Evolutionary conservation across 2,329 filamentous ascomycete species (phyloP), one percentile per base, ranked within the genome.

Genomic region (Pestalotiopsis sp.): DNA sequence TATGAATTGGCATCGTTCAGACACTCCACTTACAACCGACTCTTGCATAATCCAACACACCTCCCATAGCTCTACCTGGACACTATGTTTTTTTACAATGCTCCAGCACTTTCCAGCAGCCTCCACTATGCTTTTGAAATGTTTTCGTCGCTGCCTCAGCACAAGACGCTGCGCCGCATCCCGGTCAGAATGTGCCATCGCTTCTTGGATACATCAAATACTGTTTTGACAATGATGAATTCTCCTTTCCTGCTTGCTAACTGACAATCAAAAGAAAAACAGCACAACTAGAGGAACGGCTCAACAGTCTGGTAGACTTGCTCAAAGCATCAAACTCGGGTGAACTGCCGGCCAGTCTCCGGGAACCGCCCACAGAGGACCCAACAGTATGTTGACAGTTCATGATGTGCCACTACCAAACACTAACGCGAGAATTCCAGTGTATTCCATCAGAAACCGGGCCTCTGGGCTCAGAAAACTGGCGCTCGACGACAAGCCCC

Each of bases 251-350:
- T 23, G 17, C 11, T 59, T 39, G 23, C 68, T 67, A 57, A 67
- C 57, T 31, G 12, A 13, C 2, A 41, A 11, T 17, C n/a, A 17
- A 41, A 36, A 87, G 85, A 14, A 82, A 80, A 73, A 86, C 85
- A 2, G 81, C 83, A 0, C 84, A 86, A 68, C 82, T 87, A 14
- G 85, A 86, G 69, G 81, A 86, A 67, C 80, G 82, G 6, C 75
- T 87, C 7, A 84, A 87, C 69, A 84, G 83, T 20, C 78, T 87
- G 1, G 82, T 86, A 25, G 83, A 83, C 64, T 77, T 85, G 0
- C 78, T 87, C 2, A 82, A 82, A 41, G 82, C 83, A 1, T 80
- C 80, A 2, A 75, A 73, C 61, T 69, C 66, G 17, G 66, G 66
- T 1, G 61, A 65, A 52, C 31, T 68, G 13, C 66, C 49, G 36